Base-by-base conservation (phyloP, 179 eudicot species). In the Actinidia polygama region DNA sequence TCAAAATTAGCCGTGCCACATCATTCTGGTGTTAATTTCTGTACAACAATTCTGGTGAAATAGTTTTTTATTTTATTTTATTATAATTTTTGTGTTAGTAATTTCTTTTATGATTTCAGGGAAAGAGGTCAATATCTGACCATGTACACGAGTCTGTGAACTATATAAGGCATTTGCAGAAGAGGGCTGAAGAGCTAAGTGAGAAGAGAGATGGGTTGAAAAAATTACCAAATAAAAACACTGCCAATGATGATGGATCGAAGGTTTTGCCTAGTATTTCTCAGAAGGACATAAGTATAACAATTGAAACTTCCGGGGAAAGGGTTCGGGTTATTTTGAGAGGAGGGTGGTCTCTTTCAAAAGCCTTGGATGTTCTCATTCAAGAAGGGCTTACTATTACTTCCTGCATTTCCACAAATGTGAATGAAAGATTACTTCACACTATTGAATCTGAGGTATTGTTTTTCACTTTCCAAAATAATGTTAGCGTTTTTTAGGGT, bases 41-140 rank as follows among this genome's bases (percentile, higher is more conserved):
- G n/a, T n/a, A n/a, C n/a, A n/a, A n/a, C n/a, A n/a, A n/a, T n/a
- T n/a, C n/a, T n/a, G n/a, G n/a, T n/a, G n/a, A n/a, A n/a, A n/a
- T n/a, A n/a, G n/a, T n/a, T n/a, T n/a, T n/a, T n/a, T n/a, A n/a
- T n/a, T n/a, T n/a, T n/a, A n/a, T n/a, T n/a, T n/a, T n/a, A n/a
- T n/a, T n/a, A n/a, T n/a, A n/a, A n/a, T n/a, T n/a, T n/a, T n/a
- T n/a, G n/a, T n/a, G n/a, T n/a, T n/a, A n/a, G n/a, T n/a, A n/a
- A n/a, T n/a, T n/a, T n/a, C n/a, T n/a, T 59, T 24, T 51, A 62
- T 83, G 61, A 73, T 71, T 55, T 24, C 71, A 89, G 91, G 91
- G 89, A 30, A 87, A 74, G 83, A 83, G 87, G 46, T 86, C 90
- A 26, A 78, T 86, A 26, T 82, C 82, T 4, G 90, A 89, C 84